These are phyloP conservation scores for Megacollybia platyphylla DNA, from an alignment of 1,284 basidiomycete species.

Conservation along the genomic window DNA sequence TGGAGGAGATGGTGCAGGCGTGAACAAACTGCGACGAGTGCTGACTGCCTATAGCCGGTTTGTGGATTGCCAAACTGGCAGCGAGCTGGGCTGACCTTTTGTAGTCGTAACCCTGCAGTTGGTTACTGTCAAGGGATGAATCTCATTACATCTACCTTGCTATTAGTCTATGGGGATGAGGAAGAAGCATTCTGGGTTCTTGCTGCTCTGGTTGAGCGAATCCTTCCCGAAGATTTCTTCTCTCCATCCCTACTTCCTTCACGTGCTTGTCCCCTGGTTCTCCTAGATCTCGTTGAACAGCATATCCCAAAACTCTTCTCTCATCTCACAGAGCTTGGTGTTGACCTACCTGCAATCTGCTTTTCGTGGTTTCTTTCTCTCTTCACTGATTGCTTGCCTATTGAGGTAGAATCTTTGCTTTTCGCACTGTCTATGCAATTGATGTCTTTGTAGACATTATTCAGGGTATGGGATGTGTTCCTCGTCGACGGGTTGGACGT, in stretches of 20 bases:
- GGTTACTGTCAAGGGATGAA: slow-evolving; percentile 96
- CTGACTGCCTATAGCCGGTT: slow-evolving; percentile 86
- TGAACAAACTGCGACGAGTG: slow-evolving; percentile 82
- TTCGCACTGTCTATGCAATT: neutral
- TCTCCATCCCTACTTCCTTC: slow-evolving; percentile 77
- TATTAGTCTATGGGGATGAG: slow-evolving; percentile 86
- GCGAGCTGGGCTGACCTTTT: slow-evolving; percentile 1
- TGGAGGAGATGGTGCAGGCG: slow-evolving; percentile 88
- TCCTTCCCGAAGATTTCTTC: slow-evolving; percentile 78
- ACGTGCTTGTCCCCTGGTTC: slow-evolving; percentile 85
- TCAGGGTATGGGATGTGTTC: slow-evolving; percentile 92
- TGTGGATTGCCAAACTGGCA: slow-evolving; percentile 14
- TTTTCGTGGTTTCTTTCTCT: slow-evolving; percentile 98
- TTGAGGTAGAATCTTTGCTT: slow-evolving; percentile 55
- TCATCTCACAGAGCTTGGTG: slow-evolving; percentile 71
- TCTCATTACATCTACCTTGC: slow-evolving; percentile 84
- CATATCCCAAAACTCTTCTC: slow-evolving; percentile 62
- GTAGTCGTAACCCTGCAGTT: slow-evolving; percentile 70
- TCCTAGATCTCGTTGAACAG: slow-evolving; percentile 79
- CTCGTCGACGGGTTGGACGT: slow-evolving; percentile 89
- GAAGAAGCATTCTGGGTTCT: slow-evolving; percentile 98
- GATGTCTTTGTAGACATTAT: slow-evolving; percentile 50
- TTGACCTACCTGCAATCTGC: slow-evolving; percentile 89
- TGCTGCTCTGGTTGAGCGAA: slow-evolving; percentile 76
- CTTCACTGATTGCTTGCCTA: slow-evolving; percentile 93